Conservation (phyloP, 1,139 yeast genomes). For the Kodamaea derodonti region DNA sequence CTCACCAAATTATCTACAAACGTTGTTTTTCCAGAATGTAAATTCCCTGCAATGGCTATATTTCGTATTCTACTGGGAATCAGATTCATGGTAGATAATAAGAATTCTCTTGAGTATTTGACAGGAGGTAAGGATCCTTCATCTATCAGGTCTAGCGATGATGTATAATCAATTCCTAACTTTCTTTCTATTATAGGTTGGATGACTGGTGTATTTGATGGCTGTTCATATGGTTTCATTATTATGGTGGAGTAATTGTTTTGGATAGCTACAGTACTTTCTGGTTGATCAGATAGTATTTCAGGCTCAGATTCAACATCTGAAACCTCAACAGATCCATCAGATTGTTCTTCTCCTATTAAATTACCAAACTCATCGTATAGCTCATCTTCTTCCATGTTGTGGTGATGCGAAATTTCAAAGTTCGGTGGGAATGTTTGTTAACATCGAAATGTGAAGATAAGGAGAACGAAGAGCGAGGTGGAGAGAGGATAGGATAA, state of each 20-base stretch:
- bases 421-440: too few relatives aligned
- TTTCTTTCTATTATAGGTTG: constrained; percentile 45
- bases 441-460: too few relatives aligned
- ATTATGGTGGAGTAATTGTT: constrained; percentile 3
- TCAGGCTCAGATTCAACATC: constrained; percentile 6
- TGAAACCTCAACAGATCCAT: constrained; percentile 8
- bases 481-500: too few relatives aligned
- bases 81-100: constrained; percentile 40
- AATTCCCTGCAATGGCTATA: constrained; percentile 75
- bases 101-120: constrained; percentile 60
- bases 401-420: neutral
- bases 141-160: neutral
- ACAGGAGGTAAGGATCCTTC: constrained; percentile 48
- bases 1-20: constrained; percentile 65
- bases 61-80: constrained; percentile 70
- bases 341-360: constrained; percentile 41
- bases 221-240: constrained; percentile 8
- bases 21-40: constrained; percentile 87
- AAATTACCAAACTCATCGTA: constrained; percentile 86
- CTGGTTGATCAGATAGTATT: constrained; percentile 7
- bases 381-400: constrained; percentile 38
- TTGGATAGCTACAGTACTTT: constrained; percentile 4
- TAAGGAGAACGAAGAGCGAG: too few relatives aligned
- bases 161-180: constrained; percentile 41
- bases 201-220: constrained; percentile 57